A percentile compares a stretch with the other conserved stretches of the same genome.
These are phyloP conservation scores for Mycena maculata DNA, from an alignment of 768 basidiomycete genomes.

Conservation along the genomic window DNA sequence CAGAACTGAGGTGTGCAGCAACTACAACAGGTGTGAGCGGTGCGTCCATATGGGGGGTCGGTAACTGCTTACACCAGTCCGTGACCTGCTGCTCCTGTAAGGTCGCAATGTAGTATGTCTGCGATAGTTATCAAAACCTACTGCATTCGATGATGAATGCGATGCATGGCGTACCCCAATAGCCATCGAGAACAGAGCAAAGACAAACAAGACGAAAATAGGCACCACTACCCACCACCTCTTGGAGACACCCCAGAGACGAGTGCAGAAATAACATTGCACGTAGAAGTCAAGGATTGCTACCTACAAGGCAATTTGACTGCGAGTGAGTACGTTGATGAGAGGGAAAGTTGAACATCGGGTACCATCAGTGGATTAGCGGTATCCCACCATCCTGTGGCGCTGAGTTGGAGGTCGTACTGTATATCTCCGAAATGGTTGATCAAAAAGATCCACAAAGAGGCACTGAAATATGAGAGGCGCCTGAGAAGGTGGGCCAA, in stretches of 20 bases:
- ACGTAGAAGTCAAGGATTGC: constrained; percentile 26
- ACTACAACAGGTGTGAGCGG: constrained; percentile 11
- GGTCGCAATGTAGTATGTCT: constrained; percentile 27
- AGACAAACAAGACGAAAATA: constrained; percentile 10
- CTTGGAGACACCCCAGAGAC: constrained; percentile 20
- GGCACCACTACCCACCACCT: constrained; percentile 12
- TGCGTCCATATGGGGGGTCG: neutral
- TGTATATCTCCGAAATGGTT: constrained; percentile 9
- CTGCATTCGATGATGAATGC: neutral
- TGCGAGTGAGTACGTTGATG: constrained; percentile 2
- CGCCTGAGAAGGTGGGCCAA: neutral
- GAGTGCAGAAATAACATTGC: constrained; percentile 15
- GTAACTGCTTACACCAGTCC: constrained; percentile 20
- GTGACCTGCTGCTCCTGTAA: neutral
- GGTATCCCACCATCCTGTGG: constrained; percentile 24
- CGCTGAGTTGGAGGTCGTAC: constrained; percentile 8
- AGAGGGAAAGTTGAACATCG: neutral
- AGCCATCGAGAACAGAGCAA: constrained; percentile 13
- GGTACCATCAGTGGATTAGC: constrained; percentile 28
- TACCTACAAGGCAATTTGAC: neutral
- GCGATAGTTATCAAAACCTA: neutral
- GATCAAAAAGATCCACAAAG: constrained; percentile 18
- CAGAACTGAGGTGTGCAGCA: constrained; percentile 27
- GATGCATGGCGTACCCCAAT: constrained; percentile 8
- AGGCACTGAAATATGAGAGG: constrained; percentile 12